Evolutionary conservation across 2,329 filamentous ascomycete species (phyloP).

Genomic region (Talaromyces sp.): DNA sequence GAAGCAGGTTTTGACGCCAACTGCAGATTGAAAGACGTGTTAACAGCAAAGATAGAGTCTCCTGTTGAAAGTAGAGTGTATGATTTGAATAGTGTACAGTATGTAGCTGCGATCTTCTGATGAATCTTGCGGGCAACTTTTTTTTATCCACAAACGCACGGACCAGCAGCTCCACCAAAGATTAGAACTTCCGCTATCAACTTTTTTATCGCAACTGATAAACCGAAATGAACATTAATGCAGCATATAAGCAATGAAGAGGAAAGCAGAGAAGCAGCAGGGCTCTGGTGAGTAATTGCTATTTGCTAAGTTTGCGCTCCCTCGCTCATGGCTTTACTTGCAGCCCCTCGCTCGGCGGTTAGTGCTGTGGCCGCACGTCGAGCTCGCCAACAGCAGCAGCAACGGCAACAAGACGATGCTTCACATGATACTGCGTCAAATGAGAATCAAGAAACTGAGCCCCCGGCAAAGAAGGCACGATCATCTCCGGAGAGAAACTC

Average conservation of each 20-base stretch:
- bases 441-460: constrained; percentile 23
- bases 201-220: constrained; percentile 5
- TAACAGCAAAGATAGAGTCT: too few species aligned
- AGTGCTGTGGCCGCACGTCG: constrained; percentile 42
- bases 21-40: not conserved
- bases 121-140: constrained; percentile 23
- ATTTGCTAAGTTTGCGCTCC: not conserved
- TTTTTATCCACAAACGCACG: constrained; percentile 38
- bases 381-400: constrained; percentile 34
- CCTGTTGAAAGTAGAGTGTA: not conserved
- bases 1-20: not conserved
- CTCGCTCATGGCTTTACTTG: not conserved
- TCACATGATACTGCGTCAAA: constrained; percentile 18
- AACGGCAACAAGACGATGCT: constrained; percentile 18
- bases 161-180: constrained; percentile 30
- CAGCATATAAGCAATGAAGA: constrained; percentile 25
- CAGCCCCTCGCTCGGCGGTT: constrained; percentile 19
- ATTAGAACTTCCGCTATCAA: constrained; percentile 9
- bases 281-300: constrained; percentile 24
- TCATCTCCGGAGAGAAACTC: constrained; percentile 23
- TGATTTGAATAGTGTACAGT: not conserved
- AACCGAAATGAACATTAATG: not conserved
- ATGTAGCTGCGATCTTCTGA: not conserved
- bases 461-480: constrained; percentile 33
- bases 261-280: constrained; percentile 37